Conservation (phyloP, 2,329 filamentous ascomycete genomes). For the Coleophoma crateriformis region DNA sequence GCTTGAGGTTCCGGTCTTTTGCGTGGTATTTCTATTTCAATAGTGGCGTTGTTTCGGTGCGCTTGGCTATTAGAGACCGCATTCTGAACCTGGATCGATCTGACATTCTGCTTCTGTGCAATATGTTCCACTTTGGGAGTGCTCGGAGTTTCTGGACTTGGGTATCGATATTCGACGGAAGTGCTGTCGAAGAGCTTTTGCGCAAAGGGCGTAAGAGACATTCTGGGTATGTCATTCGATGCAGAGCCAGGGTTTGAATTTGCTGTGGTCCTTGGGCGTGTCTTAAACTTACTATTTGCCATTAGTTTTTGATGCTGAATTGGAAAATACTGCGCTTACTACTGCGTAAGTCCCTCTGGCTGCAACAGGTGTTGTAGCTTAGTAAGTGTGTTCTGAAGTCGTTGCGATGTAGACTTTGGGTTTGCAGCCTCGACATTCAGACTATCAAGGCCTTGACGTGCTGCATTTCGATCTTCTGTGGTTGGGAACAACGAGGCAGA, state of each 20-base stretch:
- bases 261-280: conserved; percentile 36
- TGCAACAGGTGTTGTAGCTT: conserved; percentile 72
- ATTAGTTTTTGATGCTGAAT: neutral
- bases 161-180: conserved; percentile 18
- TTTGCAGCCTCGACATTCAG: conserved; percentile 66
- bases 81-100: conserved; percentile 5
- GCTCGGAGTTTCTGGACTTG: conserved; percentile 13
- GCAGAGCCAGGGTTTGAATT: conserved; percentile 47
- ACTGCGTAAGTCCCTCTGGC: conserved; percentile 64
- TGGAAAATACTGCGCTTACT: conserved; percentile 14
- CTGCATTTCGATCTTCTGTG: conserved; percentile 46
- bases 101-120: conserved; percentile 1
- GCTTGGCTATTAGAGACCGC: conserved; percentile 2
- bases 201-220: conserved; percentile 24
- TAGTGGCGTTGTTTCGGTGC: conserved; percentile 7
- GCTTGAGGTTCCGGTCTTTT: neutral
- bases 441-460: conserved; percentile 51
- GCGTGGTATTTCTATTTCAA: conserved; percentile 1
- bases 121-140: neutral
- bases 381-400: conserved; percentile 65
- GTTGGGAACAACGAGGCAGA: conserved; percentile 45
- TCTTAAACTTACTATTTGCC: neutral
- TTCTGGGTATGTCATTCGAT: conserved; percentile 7
- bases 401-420: conserved; percentile 52
- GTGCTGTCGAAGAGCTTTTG: conserved; percentile 25